Conservation (phyloP, 768 basidiomycete genomes). For the Phlegmacium glaucopus region DNA sequence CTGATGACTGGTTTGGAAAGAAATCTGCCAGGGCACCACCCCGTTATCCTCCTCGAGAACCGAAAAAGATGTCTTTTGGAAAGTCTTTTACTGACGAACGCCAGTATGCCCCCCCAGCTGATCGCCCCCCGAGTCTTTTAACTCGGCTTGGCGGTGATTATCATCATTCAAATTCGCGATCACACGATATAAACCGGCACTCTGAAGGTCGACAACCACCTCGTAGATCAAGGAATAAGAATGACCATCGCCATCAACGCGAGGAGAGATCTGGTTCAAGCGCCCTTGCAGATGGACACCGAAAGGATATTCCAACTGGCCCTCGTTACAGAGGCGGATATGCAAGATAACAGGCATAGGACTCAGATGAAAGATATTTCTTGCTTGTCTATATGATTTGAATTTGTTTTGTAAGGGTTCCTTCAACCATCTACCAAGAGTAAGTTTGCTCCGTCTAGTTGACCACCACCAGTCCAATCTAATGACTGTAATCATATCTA, state of each 20-base stretch:
- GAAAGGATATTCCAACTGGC: conserved; percentile 20
- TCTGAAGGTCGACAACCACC: conserved; percentile 1
- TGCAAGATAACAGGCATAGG: conserved; percentile 21
- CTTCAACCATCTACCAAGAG: too few species aligned
- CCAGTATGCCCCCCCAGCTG: conserved; percentile 17
- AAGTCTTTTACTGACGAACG: conserved; percentile 28
- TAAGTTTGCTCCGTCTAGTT: too few species aligned
- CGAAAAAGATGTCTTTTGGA: conserved; percentile 36
- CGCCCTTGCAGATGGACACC: conserved; percentile 7
- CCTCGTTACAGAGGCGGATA: conserved; percentile 55
- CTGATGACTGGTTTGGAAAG: conserved; percentile 65
- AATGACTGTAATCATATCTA: too few species aligned
- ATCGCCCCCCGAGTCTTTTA: conserved; percentile 27
- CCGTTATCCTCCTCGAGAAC: background rate
- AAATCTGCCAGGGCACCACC: conserved; percentile 21
- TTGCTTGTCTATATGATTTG: too few species aligned
- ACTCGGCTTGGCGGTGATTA: conserved; percentile 25
- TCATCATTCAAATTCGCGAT: conserved; percentile 4
- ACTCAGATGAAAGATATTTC: background rate
- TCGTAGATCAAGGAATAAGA: conserved; percentile 4
- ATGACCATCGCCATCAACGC: conserved; percentile 6
- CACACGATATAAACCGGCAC: conserved; percentile 16
- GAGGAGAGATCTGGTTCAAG: conserved; percentile 10
- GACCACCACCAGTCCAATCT: too few species aligned
- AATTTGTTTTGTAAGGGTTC: too few species aligned